These are phyloP conservation scores for Paulownia fortunei DNA, from an alignment of 257 asterid genomes.

Conservation along the genomic window DNA sequence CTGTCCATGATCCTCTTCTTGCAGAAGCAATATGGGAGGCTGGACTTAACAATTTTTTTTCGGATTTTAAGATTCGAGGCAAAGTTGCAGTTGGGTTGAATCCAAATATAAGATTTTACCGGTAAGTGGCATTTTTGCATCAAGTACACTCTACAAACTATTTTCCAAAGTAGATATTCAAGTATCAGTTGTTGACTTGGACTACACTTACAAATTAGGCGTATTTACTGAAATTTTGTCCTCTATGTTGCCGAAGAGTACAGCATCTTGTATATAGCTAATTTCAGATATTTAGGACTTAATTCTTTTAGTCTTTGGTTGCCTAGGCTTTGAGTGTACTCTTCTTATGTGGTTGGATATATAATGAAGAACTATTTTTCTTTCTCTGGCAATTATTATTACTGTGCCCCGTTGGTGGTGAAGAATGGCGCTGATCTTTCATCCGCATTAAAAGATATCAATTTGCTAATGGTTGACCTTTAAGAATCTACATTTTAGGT, in stretches of 20 bases:
- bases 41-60: slow-evolving; percentile 69
- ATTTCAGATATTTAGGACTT: neutral
- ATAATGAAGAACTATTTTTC: slow-evolving; percentile 4
- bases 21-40: slow-evolving; percentile 79
- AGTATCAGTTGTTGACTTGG: neutral
- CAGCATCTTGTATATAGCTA: neutral
- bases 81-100: slow-evolving; percentile 84
- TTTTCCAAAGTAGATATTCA: neutral
- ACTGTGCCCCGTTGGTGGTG: neutral
- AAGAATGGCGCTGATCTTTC: neutral
- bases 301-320: neutral
- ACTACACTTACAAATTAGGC: neutral
- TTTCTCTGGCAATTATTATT: neutral
- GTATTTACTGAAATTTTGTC: too few relatives aligned
- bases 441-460: neutral
- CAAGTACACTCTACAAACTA: slow-evolving; percentile 5
- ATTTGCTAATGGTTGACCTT: slow-evolving; percentile 22
- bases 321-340: neutral
- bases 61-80: slow-evolving; percentile 79
- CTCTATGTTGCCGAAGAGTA: neutral
- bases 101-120: slow-evolving; percentile 82
- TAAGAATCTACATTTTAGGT: slow-evolving; percentile 48
- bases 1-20: slow-evolving; percentile 72
- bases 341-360: neutral
- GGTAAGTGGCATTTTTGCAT: slow-evolving; percentile 51